Evolutionary conservation across 106 monocot species (phyloP).

Genomic region (Iris macrosiphon): DNA sequence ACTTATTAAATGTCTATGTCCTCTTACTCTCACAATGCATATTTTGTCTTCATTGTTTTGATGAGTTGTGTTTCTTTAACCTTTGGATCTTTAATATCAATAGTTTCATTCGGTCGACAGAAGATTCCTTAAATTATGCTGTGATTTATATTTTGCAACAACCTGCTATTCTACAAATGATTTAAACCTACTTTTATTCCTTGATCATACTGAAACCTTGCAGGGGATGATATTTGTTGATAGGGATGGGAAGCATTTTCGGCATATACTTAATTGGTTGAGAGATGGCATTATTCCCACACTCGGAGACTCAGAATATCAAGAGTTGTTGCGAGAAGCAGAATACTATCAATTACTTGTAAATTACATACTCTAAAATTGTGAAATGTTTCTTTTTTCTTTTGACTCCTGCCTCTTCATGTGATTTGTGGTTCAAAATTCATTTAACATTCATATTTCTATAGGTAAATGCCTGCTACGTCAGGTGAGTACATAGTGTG

Average conservation of each 20-base stretch:
- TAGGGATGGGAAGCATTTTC: conserved; percentile 91
- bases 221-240: conserved; percentile 91
- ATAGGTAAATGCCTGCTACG: neutral
- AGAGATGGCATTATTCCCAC: conserved; percentile 72
- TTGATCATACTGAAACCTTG: conserved; percentile 34
- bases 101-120: too few relatives aligned
- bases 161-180: neutral
- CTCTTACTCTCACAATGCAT: too few relatives aligned
- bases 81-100: too few relatives aligned
- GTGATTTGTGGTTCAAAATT: neutral
- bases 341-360: conserved; percentile 93
- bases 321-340: conserved; percentile 78
- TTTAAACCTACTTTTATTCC: conserved; percentile 24
- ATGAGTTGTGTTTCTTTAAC: too few relatives aligned
- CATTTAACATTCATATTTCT: neutral
- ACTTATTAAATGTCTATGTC: too few relatives aligned
- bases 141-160: neutral
- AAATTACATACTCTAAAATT: conserved; percentile 9
- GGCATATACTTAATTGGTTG: conserved; percentile 90
- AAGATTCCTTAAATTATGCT: neutral
- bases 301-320: conserved; percentile 52
- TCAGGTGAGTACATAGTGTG: neutral
- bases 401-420: conserved; percentile 3
- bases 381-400: neutral
- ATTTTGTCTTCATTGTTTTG: too few relatives aligned